Evolutionary conservation across 352 stramenopile genomes (phyloP).

Genomic region (Thraustochytrium sp.): DNA sequence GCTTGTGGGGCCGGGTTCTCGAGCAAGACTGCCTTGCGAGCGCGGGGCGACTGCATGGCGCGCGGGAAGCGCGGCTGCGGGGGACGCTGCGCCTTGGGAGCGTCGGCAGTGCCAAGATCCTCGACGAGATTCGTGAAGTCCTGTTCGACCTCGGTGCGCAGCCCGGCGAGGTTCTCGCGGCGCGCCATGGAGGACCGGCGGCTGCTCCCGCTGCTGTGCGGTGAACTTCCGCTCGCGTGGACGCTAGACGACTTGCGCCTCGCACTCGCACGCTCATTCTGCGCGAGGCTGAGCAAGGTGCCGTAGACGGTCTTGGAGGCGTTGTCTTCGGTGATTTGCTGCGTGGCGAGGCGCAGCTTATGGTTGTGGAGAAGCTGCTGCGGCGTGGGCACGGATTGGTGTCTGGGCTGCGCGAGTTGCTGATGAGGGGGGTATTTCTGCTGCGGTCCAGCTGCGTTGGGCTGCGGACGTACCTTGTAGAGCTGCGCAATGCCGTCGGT

Average conservation of each 20-base stretch:
- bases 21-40: not conserved
- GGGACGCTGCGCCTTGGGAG: not conserved
- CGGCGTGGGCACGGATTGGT: not conserved
- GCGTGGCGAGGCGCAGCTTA: not conserved
- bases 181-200: not conserved
- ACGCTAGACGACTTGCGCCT: not conserved
- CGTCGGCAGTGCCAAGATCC: not conserved
- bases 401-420: not conserved
- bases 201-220: not conserved
- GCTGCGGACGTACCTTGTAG: no score
- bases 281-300: not conserved
- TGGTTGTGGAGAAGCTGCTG: slow-evolving; percentile 15
- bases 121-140: not conserved
- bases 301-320: slow-evolving; percentile 21
- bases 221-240: not conserved
- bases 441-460: no score
- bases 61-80: not conserved
- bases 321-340: not conserved
- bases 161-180: not conserved
- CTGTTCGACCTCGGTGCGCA: not conserved
- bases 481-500: no score
- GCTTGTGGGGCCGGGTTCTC: not conserved
- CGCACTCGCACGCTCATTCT: not conserved
- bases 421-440: slow-evolving; percentile 3
- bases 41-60: not conserved